These are phyloP conservation scores for Yamadazyma taylorii DNA, from an alignment of 1,139 yeast genomes.

Conservation along the genomic window DNA sequence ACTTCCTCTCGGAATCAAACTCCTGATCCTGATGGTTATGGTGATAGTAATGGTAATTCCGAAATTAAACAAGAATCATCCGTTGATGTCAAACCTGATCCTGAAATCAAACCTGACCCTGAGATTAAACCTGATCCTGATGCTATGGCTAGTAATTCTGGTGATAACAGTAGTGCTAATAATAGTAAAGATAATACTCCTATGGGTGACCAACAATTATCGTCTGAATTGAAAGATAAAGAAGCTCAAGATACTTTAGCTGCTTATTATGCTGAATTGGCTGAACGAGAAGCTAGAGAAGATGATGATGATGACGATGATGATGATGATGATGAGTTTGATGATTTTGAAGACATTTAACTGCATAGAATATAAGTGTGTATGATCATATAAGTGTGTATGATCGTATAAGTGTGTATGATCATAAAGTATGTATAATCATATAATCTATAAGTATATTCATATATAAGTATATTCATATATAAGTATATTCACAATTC, in stretches of 20 bases:
- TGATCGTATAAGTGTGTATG: no score
- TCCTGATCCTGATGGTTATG: slow-evolving; percentile 19
- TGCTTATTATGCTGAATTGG: slow-evolving; percentile 73
- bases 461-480: background rate
- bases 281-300: slow-evolving; percentile 60
- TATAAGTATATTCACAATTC: background rate
- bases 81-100: slow-evolving; percentile 16
- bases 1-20: slow-evolving; percentile 12
- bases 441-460: background rate
- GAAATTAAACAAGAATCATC: slow-evolving; percentile 1
- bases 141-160: slow-evolving; percentile 14
- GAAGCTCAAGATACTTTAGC: slow-evolving; percentile 79
- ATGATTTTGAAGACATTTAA: slow-evolving; percentile 48
- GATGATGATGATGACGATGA: slow-evolving; percentile 66
- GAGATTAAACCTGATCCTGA: slow-evolving; percentile 8
- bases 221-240: slow-evolving; percentile 47
- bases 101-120: slow-evolving; percentile 12
- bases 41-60: background rate
- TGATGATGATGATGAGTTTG: slow-evolving; percentile 50
- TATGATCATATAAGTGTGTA: no score
- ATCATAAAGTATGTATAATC: no score
- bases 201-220: slow-evolving; percentile 9
- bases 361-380: no score
- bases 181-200: slow-evolving; percentile 12
- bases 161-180: slow-evolving; percentile 14